Conservation (phyloP, 192 early-diverging fungal species). For the Podila clonocystis region DNA sequence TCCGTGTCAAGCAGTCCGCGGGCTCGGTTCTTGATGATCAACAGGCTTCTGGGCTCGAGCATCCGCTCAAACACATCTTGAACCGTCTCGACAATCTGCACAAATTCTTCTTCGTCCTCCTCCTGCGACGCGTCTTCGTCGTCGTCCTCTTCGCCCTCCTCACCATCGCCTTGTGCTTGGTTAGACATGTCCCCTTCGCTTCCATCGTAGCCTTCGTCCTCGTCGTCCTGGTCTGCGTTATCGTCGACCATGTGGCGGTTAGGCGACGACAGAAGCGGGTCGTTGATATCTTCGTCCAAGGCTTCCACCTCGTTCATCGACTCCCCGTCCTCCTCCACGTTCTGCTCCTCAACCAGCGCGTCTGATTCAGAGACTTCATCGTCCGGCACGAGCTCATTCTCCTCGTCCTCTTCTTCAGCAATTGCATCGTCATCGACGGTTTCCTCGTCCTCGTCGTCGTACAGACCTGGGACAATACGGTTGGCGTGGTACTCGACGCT, state of each 20-base stretch:
- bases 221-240: background rate
- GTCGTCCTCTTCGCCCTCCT: background rate
- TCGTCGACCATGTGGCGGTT: background rate
- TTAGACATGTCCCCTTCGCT: background rate
- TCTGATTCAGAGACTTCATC: conserved; percentile 42
- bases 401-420: background rate
- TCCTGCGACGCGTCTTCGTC: background rate
- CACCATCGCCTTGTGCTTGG: background rate
- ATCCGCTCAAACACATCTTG: conserved; percentile 45
- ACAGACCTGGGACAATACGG: background rate
- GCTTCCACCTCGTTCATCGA: conserved; percentile 6
- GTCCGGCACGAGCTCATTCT: conserved; percentile 1
- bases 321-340: conserved; percentile 23
- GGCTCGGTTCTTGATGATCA: conserved; percentile 48
- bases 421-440: background rate
- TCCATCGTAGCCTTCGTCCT: background rate
- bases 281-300: conserved; percentile 29
- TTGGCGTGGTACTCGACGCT: background rate
- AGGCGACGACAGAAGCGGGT: background rate
- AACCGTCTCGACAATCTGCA: conserved; percentile 31
- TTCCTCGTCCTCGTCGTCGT: conserved; percentile 2
- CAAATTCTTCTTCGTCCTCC: conserved; percentile 8
- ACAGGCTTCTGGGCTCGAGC: conserved; percentile 29
- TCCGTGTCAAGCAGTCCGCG: conserved; percentile 31
- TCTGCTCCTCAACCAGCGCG: conserved; percentile 24